These are phyloP conservation scores for Taiozyma sp. DNA, from an alignment of 1,139 yeast species.

Conservation along the genomic window DNA sequence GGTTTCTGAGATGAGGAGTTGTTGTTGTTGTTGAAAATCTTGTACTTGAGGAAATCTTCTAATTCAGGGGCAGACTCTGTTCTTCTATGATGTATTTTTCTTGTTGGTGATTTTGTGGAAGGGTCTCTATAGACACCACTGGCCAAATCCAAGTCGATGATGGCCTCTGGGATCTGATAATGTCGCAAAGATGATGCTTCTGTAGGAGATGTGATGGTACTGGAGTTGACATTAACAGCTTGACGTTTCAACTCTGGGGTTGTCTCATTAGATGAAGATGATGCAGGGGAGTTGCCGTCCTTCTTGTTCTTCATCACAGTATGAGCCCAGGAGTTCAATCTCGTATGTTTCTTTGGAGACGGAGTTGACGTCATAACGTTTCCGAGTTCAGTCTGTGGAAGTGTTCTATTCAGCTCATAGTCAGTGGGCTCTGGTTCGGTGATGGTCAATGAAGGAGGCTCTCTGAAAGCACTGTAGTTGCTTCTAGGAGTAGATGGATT, in stretches of 20 bases:
- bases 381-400: neutral
- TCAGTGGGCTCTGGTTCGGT: slow-evolving; percentile 8
- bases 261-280: slow-evolving; percentile 21
- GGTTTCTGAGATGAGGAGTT: slow-evolving; percentile 5
- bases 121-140: slow-evolving; percentile 31
- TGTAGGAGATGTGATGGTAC: slow-evolving; percentile 1
- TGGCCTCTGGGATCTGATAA: slow-evolving; percentile 50
- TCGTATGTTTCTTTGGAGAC: slow-evolving; percentile 18
- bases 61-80: slow-evolving; percentile 46
- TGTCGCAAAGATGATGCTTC: slow-evolving; percentile 4
- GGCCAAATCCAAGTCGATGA: slow-evolving; percentile 58
- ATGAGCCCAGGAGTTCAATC: slow-evolving; percentile 22
- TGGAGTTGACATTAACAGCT: slow-evolving; percentile 1
- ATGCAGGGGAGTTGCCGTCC: slow-evolving; percentile 4
- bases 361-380: slow-evolving; percentile 11
- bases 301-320: slow-evolving; percentile 6
- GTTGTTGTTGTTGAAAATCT: slow-evolving; percentile 8
- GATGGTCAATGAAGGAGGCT: slow-evolving; percentile 12
- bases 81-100: slow-evolving; percentile 31
- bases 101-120: slow-evolving; percentile 10
- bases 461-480: slow-evolving; percentile 3
- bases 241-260: slow-evolving; percentile 22
- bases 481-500: neutral
- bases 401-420: neutral
- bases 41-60: slow-evolving; percentile 24